phyloP scores from a whole-genome alignment of 768 basidiomycete species.

The Hypholoma sublateritium region DNA sequence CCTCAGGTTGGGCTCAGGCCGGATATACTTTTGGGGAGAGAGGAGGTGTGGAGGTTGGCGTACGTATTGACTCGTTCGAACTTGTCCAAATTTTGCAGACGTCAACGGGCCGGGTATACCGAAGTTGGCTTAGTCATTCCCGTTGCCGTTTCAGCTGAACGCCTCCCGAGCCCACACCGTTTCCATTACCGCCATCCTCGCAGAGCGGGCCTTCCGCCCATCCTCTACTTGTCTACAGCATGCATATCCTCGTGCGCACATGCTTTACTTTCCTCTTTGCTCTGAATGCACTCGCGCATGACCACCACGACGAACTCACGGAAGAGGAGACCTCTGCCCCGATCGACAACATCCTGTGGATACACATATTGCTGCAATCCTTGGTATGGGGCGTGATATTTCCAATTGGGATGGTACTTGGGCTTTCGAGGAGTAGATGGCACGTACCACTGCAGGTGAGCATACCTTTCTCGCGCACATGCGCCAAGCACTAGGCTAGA shows the following conservation, averaged over 20 bases:
- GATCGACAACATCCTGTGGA: conserved; percentile 76
- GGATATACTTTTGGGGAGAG: too few relatives aligned
- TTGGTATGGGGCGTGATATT: conserved; percentile 85
- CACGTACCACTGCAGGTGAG: conserved; percentile 86
- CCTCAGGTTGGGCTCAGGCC: too few relatives aligned
- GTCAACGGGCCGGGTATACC: not conserved
- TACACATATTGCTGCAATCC: conserved; percentile 80
- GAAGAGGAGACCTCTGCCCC: conserved; percentile 66
- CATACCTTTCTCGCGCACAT: not conserved
- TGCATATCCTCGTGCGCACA: not conserved
- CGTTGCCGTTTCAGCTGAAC: not conserved
- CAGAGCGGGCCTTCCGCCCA: not conserved
- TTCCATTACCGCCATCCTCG: not conserved
- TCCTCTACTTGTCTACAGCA: not conserved
- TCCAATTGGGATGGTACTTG: conserved; percentile 80
- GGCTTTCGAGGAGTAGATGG: conserved; percentile 78
- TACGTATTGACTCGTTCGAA: too few relatives aligned
- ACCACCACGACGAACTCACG: conserved; percentile 59
- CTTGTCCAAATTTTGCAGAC: too few relatives aligned
- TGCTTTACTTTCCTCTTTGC: not conserved
- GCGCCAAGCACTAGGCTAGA: too few relatives aligned
- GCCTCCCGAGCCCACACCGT: not conserved
- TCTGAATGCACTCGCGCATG: conserved; percentile 46
- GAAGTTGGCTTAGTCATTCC: not conserved
- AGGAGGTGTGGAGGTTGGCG: too few relatives aligned